A percentile compares a stretch with the other conserved stretches of the same genome.
These are phyloP conservation scores for Melanogaster broomeanus DNA, from an alignment of 768 basidiomycete genomes.

Conservation along the genomic window DNA sequence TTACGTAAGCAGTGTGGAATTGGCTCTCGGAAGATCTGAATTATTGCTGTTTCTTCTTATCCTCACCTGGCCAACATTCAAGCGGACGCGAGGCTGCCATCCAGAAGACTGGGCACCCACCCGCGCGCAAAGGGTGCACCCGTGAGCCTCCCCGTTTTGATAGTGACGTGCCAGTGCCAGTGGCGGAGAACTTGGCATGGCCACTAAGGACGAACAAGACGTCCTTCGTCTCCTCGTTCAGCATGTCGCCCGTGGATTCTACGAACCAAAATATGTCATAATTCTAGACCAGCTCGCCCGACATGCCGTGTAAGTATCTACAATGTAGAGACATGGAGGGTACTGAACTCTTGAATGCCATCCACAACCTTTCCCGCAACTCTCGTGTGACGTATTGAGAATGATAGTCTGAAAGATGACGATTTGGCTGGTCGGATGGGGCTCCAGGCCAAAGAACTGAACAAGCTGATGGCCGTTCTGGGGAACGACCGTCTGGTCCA, in stretches of 20 bases:
- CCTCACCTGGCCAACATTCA: background rate
- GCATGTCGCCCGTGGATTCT: constrained; percentile 91
- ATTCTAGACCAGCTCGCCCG: constrained; percentile 93
- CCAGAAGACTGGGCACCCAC: background rate
- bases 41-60: background rate
- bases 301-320: constrained; percentile 87
- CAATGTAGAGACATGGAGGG: constrained; percentile 24
- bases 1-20: constrained; percentile 1
- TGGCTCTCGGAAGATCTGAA: background rate
- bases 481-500: constrained; percentile 77
- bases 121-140: constrained; percentile 6
- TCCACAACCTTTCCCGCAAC: constrained; percentile 4
- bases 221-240: constrained; percentile 86
- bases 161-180: constrained; percentile 9
- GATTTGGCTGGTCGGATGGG: constrained; percentile 91
- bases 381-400: constrained; percentile 21
- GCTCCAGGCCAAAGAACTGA: constrained; percentile 84
- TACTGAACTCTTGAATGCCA: constrained; percentile 20
- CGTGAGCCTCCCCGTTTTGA: constrained; percentile 2
- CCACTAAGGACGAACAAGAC: constrained; percentile 80
- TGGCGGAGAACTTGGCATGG: constrained; percentile 41
- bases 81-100: constrained; percentile 6
- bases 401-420: constrained; percentile 83
- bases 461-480: constrained; percentile 84
- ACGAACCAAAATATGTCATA: constrained; percentile 89